Evolutionary conservation across 306 rosid genomes (phyloP).

Genomic region (Sicyos baderoa): DNA sequence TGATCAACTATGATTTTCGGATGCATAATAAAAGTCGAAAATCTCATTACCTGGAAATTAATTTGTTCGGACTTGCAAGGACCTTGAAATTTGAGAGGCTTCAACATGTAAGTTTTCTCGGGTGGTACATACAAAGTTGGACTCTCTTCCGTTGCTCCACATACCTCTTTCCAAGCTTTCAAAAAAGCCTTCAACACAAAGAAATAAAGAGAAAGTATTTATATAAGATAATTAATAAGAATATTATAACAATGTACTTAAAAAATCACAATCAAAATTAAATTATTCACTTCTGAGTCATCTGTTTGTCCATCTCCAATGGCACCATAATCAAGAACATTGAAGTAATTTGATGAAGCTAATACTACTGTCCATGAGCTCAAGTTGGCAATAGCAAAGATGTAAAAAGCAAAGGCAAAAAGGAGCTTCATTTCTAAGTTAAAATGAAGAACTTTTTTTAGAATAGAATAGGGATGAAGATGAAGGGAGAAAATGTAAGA

Average conservation of each 20-base stretch:
- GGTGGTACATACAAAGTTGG: slow-evolving; percentile 33
- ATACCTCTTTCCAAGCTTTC: slow-evolving; percentile 39
- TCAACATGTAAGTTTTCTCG: slow-evolving; percentile 32
- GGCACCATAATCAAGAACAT: slow-evolving; percentile 38
- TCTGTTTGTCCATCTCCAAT: slow-evolving; percentile 34
- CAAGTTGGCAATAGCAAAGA: neutral
- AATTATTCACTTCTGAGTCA: slow-evolving; percentile 32
- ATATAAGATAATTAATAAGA: neutral
- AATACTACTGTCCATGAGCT: neutral
- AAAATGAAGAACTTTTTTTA: neutral
- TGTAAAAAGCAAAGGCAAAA: neutral
- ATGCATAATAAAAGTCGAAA: no score
- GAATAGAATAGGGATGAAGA: neutral
- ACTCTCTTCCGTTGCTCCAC: slow-evolving; percentile 18
- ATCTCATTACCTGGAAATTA: slow-evolving; percentile 25
- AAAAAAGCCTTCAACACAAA: slow-evolving; percentile 31
- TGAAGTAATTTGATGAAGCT: slow-evolving; percentile 1
- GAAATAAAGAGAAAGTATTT: no score
- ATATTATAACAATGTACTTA: no score
- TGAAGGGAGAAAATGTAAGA: neutral
- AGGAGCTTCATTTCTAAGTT: neutral
- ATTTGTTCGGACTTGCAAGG: slow-evolving; percentile 37
- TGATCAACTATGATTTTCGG: no score
- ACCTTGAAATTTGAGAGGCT: slow-evolving; percentile 32
- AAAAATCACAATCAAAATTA: neutral